A percentile compares a stretch with the other conserved stretches of the same genome.
phyloP scores from a whole-genome alignment of 148 eudicot species.

The Rhododendron williamsianum region DNA sequence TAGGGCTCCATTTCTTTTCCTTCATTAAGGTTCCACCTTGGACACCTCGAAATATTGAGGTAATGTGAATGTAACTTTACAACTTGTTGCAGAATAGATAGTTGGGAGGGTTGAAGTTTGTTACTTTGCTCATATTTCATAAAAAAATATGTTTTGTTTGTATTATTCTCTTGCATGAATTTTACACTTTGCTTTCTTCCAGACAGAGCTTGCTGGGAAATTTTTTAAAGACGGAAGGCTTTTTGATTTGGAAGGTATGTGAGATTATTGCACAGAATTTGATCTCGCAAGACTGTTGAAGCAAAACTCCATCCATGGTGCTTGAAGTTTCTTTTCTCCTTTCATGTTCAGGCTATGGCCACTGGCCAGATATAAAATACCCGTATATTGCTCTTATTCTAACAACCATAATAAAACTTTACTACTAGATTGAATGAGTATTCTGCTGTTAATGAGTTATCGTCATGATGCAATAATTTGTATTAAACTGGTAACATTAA shows the following conservation, averaged over 20 bases:
- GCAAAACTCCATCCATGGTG: background rate
- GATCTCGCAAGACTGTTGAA: background rate
- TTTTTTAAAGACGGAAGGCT: slow-evolving; percentile 78
- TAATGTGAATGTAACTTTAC: background rate
- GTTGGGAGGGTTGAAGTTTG: slow-evolving; percentile 7
- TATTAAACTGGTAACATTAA: background rate
- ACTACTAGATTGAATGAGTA: background rate
- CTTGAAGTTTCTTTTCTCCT: background rate
- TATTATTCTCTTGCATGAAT: background rate
- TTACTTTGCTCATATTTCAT: background rate
- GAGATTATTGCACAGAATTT: slow-evolving; percentile 1
- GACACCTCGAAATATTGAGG: background rate
- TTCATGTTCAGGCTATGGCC: background rate
- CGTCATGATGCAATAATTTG: background rate
- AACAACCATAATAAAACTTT: background rate
- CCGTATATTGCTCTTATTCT: background rate
- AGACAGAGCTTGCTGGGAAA: slow-evolving; percentile 63
- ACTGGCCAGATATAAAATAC: background rate
- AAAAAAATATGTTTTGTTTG: slow-evolving; percentile 2
- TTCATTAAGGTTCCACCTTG: background rate
- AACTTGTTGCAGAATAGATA: background rate
- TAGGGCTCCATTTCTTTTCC: background rate
- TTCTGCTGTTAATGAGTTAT: background rate
- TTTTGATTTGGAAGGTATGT: slow-evolving; percentile 76
- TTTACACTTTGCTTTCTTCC: slow-evolving; percentile 15